These are phyloP conservation scores for Canariomyces notabilis DNA, from an alignment of 2,329 filamentous ascomycete genomes.

Conservation along the genomic window DNA sequence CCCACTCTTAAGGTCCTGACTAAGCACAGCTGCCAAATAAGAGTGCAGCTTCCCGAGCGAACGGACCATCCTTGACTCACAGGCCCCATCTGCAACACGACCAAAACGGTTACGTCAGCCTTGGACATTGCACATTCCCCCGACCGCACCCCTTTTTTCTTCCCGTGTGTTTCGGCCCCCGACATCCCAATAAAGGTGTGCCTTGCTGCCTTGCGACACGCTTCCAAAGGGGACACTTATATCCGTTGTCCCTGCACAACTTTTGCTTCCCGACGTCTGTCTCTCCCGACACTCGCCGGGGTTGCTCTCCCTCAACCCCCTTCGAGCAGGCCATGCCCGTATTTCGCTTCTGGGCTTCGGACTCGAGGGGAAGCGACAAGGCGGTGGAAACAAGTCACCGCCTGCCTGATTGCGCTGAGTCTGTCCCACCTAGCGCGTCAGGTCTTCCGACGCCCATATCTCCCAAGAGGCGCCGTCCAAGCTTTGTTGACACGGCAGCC, in stretches of 20 bases:
- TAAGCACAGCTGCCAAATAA: conserved; percentile 19
- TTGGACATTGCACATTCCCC: conserved; percentile 9
- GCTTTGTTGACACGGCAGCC: conserved; percentile 27
- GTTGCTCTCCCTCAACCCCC: conserved; percentile 5
- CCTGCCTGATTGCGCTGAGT: conserved; percentile 29
- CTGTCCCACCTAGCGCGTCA: conserved; percentile 26
- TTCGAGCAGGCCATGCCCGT: conserved; percentile 32
- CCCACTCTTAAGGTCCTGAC: conserved; percentile 12
- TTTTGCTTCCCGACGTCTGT: conserved; percentile 6
- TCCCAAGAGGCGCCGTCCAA: conserved; percentile 38
- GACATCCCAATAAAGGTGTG: no score
- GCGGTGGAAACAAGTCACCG: conserved; percentile 37
- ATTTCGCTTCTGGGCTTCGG: conserved; percentile 59
- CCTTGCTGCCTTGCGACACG: conserved; percentile 21
- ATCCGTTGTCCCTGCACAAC: conserved; percentile 2
- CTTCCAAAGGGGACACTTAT: conserved; percentile 5
- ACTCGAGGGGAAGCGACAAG: conserved; percentile 53
- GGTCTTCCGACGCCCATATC: conserved; percentile 18
- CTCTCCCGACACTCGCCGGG: conserved; percentile 7
- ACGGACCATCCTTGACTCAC: conserved; percentile 7
- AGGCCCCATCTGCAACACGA: conserved; percentile 19
- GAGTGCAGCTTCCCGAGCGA: conserved; percentile 8
- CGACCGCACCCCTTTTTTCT: conserved; percentile 7
- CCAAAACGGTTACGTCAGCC: conserved; percentile 30
- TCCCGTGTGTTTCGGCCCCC: conserved; percentile 1